Conservation (phyloP, 768 basidiomycete species). For the Lepiota venenata region DNA sequence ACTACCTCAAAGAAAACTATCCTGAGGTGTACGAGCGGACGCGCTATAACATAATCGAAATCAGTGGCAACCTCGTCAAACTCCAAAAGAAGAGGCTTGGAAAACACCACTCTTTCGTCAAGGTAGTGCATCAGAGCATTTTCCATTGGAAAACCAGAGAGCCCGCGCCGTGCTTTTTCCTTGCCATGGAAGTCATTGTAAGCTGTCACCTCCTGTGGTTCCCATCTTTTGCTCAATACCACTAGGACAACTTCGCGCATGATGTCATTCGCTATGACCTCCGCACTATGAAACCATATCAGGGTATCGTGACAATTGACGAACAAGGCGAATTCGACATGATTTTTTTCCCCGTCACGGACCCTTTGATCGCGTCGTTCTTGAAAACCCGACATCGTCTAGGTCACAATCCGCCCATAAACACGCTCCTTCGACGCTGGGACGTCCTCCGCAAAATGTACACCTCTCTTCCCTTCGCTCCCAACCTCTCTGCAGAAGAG, state of each 20-base stretch:
- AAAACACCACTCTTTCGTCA: slow-evolving; percentile 61
- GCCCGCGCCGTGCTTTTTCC: slow-evolving; percentile 83
- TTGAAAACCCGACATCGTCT: slow-evolving; percentile 64
- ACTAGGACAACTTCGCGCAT: slow-evolving; percentile 93
- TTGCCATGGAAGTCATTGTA: slow-evolving; percentile 95
- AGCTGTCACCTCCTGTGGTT: slow-evolving; percentile 27
- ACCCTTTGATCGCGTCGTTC: slow-evolving; percentile 80
- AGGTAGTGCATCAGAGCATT: slow-evolving; percentile 71
- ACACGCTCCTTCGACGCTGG: slow-evolving; percentile 50
- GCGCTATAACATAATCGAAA: slow-evolving; percentile 93
- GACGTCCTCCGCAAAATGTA: slow-evolving; percentile 62
- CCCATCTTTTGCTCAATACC: slow-evolving; percentile 2
- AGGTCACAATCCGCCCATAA: slow-evolving; percentile 54
- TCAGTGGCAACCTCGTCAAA: slow-evolving; percentile 73
- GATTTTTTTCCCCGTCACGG: slow-evolving; percentile 79
- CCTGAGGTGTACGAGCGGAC: slow-evolving; percentile 94
- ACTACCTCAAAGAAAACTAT: slow-evolving; percentile 70
- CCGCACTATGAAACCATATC: slow-evolving; percentile 74
- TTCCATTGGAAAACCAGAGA: slow-evolving; percentile 81
- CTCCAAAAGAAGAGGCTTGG: slow-evolving; percentile 68
- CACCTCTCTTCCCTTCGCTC: slow-evolving; percentile 76
- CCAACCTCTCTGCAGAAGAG: slow-evolving; percentile 85
- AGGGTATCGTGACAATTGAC: slow-evolving; percentile 80
- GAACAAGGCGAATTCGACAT: slow-evolving; percentile 78
- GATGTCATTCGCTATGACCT: slow-evolving; percentile 92